These are phyloP conservation scores for Imleria badia DNA, from an alignment of 768 basidiomycete species.

Conservation along the genomic window DNA sequence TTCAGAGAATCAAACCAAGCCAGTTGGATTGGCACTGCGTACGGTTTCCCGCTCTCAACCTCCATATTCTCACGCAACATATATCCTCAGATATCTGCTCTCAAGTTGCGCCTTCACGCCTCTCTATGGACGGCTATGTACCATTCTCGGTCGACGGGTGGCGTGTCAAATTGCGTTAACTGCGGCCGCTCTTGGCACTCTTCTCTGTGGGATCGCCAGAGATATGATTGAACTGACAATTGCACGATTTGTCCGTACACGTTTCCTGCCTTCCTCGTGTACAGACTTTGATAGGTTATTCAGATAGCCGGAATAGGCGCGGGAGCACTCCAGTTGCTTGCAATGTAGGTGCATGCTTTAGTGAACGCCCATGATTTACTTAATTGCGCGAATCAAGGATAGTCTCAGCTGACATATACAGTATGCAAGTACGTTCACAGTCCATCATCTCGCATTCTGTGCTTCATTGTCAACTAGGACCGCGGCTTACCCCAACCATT, in stretches of 20 bases:
- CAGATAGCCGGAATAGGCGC: slow-evolving; percentile 16
- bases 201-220: slow-evolving; percentile 63
- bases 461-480: background rate
- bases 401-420: slow-evolving; percentile 13
- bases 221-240: slow-evolving; percentile 68
- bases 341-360: slow-evolving; percentile 2
- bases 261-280: background rate
- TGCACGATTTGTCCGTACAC: slow-evolving; percentile 57
- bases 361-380: background rate
- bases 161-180: slow-evolving; percentile 65
- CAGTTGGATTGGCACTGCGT: slow-evolving; percentile 28
- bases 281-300: background rate
- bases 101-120: slow-evolving; percentile 81
- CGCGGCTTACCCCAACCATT: slow-evolving; percentile 41
- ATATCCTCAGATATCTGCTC: slow-evolving; percentile 49
- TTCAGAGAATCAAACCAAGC: slow-evolving; percentile 25
- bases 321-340: slow-evolving; percentile 11
- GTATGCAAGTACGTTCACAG: slow-evolving; percentile 1
- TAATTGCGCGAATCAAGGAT: slow-evolving; percentile 3
- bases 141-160: slow-evolving; percentile 66
- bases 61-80: too few relatives aligned
- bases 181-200: slow-evolving; percentile 58
- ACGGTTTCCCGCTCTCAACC: background rate
- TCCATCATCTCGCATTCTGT: background rate
- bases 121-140: slow-evolving; percentile 73